Evolutionary conservation across 2,329 filamentous ascomycete genomes (phyloP).

Genomic region (Trichothecium roseum): DNA sequence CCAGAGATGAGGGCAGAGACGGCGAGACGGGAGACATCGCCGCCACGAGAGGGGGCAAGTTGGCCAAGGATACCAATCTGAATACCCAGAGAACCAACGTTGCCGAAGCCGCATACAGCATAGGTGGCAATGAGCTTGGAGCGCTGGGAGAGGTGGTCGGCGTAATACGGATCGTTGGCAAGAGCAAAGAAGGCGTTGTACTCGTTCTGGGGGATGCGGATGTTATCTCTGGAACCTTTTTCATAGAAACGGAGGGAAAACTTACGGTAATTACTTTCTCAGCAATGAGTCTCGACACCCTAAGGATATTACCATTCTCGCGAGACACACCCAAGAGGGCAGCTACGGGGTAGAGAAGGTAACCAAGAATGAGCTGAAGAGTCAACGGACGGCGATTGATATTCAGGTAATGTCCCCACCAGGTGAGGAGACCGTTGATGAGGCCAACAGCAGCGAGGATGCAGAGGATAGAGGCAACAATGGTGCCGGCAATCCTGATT

Average conservation of each 20-base stretch:
- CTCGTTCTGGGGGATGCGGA: slow-evolving; percentile 49
- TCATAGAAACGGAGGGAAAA: slow-evolving; percentile 4
- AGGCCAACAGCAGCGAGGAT: slow-evolving; percentile 70
- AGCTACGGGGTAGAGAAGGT: slow-evolving; percentile 66
- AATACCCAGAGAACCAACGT: slow-evolving; percentile 78
- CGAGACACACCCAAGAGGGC: slow-evolving; percentile 73
- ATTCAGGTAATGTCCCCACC: slow-evolving; percentile 74
- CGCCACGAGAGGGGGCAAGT: slow-evolving; percentile 62
- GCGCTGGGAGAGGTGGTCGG: slow-evolving; percentile 48
- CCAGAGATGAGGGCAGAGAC: slow-evolving; percentile 69
- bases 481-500: slow-evolving; percentile 79
- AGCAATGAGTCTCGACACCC: slow-evolving; percentile 70
- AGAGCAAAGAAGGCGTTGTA: slow-evolving; percentile 62
- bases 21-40: slow-evolving; percentile 66
- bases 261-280: slow-evolving; percentile 67
- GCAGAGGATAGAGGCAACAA: slow-evolving; percentile 67
- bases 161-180: slow-evolving; percentile 43
- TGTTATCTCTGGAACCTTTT: slow-evolving; percentile 1
- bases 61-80: slow-evolving; percentile 83
- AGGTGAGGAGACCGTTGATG: slow-evolving; percentile 66
- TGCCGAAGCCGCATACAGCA: slow-evolving; percentile 73
- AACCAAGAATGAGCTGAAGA: slow-evolving; percentile 65
- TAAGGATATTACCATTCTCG: slow-evolving; percentile 50
- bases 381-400: slow-evolving; percentile 59
- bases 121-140: slow-evolving; percentile 78